phyloP scores from a whole-genome alignment of 352 stramenopile genomes.

The Phytophthora uliginosa region DNA sequence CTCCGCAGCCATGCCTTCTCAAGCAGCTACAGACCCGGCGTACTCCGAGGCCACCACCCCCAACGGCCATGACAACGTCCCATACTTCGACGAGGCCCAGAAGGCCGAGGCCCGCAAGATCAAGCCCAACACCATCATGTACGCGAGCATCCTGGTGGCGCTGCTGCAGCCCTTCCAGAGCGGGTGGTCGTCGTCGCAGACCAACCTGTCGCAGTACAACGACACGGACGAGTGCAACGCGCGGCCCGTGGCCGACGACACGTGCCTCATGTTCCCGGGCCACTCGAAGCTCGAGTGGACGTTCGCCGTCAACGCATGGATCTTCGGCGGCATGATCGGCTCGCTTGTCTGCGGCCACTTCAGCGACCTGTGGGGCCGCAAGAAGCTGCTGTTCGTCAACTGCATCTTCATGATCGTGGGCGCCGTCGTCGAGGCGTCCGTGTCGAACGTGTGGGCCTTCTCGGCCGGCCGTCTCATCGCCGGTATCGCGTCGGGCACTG shows the following conservation, averaged over 20 bases:
- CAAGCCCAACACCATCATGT: constrained; percentile 48
- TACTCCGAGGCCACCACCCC: constrained; percentile 31
- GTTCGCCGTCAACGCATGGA: constrained; percentile 45
- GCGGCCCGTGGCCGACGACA: too few relatives aligned
- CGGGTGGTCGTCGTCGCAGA: constrained; percentile 62
- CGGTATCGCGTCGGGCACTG: constrained; percentile 18
- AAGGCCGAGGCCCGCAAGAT: constrained; percentile 28
- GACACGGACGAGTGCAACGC: too few relatives aligned
- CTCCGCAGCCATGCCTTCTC: constrained; percentile 8
- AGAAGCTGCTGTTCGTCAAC: constrained; percentile 40
- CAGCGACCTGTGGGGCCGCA: constrained; percentile 34
- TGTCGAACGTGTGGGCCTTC: constrained; percentile 34
- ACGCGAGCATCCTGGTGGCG: constrained; percentile 46
- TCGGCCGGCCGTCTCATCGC: constrained; percentile 18
- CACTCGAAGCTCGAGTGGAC: constrained; percentile 8
- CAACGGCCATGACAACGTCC: constrained; percentile 17
- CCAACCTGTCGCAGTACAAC: constrained; percentile 35
- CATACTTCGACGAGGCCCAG: constrained; percentile 29
- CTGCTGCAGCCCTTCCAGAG: constrained; percentile 55
- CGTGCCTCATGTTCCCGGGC: too few relatives aligned
- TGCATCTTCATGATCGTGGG: constrained; percentile 46
- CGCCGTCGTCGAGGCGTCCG: constrained; percentile 31
- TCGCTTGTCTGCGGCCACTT: constrained; percentile 45
- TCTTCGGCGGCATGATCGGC: constrained; percentile 65
- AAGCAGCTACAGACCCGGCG: constrained; percentile 22